Evolutionary conservation across 768 basidiomycete genomes (phyloP).

Genomic region (Suillus tomentosus): DNA sequence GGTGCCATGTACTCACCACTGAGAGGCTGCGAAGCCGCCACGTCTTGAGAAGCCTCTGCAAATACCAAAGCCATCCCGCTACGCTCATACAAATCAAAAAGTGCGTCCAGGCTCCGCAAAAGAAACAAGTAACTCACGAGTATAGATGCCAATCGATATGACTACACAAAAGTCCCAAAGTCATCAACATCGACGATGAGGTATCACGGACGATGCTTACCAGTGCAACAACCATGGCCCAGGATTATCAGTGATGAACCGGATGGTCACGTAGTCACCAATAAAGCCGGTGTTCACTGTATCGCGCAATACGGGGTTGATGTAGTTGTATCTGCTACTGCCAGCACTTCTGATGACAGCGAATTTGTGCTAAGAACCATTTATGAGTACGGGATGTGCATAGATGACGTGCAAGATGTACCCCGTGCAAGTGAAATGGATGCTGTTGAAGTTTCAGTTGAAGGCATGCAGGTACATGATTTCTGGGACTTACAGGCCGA

Average conservation of each 20-base stretch:
- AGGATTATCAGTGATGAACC: constrained; percentile 4
- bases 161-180: background rate
- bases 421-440: constrained; percentile 25
- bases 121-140: background rate
- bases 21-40: background rate
- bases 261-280: background rate
- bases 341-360: constrained; percentile 1
- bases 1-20: background rate
- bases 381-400: background rate
- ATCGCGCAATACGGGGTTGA: background rate
- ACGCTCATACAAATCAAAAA: background rate
- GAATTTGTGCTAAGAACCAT: background rate
- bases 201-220: background rate
- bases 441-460: constrained; percentile 18
- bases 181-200: background rate
- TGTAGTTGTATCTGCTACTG: background rate
- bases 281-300: background rate
- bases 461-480: background rate
- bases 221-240: constrained; percentile 4
- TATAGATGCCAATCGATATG: constrained; percentile 4
- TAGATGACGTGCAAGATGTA: background rate
- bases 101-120: background rate
- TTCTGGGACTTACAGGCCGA: constrained; percentile 13
- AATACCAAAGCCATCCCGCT: constrained; percentile 3
- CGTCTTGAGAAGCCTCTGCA: background rate